phyloP scores from a whole-genome alignment of 768 basidiomycete species.

The Pulveroboletus sp. region DNA sequence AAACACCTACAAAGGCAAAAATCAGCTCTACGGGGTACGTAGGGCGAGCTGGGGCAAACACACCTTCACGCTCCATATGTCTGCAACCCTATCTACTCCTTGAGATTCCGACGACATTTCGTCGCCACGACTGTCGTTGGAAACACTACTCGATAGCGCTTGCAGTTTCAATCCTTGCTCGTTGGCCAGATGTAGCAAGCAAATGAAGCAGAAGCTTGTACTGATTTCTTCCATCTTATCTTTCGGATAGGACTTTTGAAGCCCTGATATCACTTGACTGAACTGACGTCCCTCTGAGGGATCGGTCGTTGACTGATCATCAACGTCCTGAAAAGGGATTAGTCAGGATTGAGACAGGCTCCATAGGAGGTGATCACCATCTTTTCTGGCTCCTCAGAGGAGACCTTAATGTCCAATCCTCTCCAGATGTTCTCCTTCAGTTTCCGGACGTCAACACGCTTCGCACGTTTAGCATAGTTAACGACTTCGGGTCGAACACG shows the following conservation, averaged over 20 bases:
- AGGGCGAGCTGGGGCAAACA: slow-evolving; percentile 11
- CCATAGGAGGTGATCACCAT: slow-evolving; percentile 45
- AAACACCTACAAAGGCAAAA: slow-evolving; percentile 34
- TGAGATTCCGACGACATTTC: slow-evolving; percentile 33
- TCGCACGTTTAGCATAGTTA: slow-evolving; percentile 92
- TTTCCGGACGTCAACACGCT: slow-evolving; percentile 93
- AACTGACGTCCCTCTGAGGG: slow-evolving; percentile 66
- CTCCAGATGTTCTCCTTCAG: slow-evolving; percentile 99
- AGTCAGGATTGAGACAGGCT: not conserved
- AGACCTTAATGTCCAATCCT: slow-evolving; percentile 72
- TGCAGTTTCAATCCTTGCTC: slow-evolving; percentile 90
- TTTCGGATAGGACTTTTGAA: slow-evolving; percentile 77
- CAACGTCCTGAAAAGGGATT: slow-evolving; percentile 45
- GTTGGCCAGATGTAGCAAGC: slow-evolving; percentile 91
- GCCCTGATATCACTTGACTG: slow-evolving; percentile 73
- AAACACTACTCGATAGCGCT: slow-evolving; percentile 36
- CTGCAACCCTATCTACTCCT: slow-evolving; percentile 49
- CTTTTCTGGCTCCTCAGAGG: slow-evolving; percentile 35
- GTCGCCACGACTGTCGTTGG: slow-evolving; percentile 32
- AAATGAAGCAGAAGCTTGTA: slow-evolving; percentile 99
- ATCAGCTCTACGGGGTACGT: not conserved
- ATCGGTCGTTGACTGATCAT: slow-evolving; percentile 49
- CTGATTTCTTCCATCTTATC: slow-evolving; percentile 99
- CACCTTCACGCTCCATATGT: slow-evolving; percentile 77
- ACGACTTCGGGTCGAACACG: slow-evolving; percentile 84